phyloP scores from a whole-genome alignment of 805 yeast genomes.

The Priceomyces castillae region DNA sequence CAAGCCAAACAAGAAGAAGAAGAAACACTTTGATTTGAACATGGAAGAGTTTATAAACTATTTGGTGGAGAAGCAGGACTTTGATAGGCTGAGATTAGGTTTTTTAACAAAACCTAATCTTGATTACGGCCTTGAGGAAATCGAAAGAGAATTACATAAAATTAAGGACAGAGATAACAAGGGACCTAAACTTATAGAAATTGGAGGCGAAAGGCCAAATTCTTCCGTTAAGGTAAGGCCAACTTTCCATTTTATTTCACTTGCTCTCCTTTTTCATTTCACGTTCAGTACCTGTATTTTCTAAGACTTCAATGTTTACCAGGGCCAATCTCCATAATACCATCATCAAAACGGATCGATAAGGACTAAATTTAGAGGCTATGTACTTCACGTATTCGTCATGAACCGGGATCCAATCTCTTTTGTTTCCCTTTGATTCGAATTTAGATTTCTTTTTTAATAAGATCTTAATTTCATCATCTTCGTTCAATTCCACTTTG shows the following conservation, averaged over 20 bases:
- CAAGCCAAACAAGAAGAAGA: conserved; percentile 12
- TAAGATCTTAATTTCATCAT: conserved; percentile 30
- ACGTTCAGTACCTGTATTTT: conserved; percentile 11
- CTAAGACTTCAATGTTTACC: conserved; percentile 51
- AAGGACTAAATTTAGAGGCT: conserved; percentile 63
- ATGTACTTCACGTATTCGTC: conserved; percentile 55
- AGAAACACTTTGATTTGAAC: conserved; percentile 17
- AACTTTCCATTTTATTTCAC: background rate
- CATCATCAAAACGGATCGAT: conserved; percentile 64
- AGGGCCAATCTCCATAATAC: conserved; percentile 70
- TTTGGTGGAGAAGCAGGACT: conserved; percentile 27
- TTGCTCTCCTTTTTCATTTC: background rate
- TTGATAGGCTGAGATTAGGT: conserved; percentile 22
- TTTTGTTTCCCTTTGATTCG: conserved; percentile 34
- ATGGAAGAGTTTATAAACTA: conserved; percentile 30
- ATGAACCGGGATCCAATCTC: conserved; percentile 66
- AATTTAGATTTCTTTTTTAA: conserved; percentile 38
- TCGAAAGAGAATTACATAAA: conserved; percentile 34
- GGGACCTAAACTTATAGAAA: conserved; percentile 18
- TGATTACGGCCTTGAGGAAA: conserved; percentile 38
- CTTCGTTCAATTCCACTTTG: conserved; percentile 30
- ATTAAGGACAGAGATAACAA: conserved; percentile 18
- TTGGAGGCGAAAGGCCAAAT: conserved; percentile 28
- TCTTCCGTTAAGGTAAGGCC: background rate
- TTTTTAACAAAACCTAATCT: conserved; percentile 25